Evolutionary conservation across 371 early-diverging fungal genomes (phyloP).

Genomic region (Rhizopus stolonifer): DNA sequence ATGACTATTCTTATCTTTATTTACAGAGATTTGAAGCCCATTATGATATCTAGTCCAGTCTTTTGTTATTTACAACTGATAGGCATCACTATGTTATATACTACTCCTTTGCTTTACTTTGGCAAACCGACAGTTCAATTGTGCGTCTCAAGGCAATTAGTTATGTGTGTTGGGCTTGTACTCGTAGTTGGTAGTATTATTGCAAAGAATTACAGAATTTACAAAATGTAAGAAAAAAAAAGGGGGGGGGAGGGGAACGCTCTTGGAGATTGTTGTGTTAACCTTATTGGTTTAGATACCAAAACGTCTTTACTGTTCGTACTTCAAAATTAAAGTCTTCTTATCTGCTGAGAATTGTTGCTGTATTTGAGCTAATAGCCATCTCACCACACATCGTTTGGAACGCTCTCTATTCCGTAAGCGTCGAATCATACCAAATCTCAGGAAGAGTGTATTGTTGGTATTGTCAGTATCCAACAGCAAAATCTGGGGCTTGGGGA

Average conservation of each 20-base stretch:
- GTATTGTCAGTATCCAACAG: slow-evolving; percentile 33
- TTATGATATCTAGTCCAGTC: slow-evolving; percentile 40
- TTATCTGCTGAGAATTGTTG: slow-evolving; percentile 34
- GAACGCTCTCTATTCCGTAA: slow-evolving; percentile 25
- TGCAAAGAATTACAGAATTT: slow-evolving; percentile 47
- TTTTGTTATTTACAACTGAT: slow-evolving; percentile 40
- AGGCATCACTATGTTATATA: slow-evolving; percentile 31
- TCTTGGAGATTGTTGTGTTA: no score
- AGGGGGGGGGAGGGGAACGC: no score
- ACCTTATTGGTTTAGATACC: slow-evolving; percentile 25
- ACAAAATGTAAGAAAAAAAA: slow-evolving; percentile 32
- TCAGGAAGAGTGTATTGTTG: slow-evolving; percentile 26
- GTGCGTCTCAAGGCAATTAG: slow-evolving; percentile 31
- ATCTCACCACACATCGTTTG: slow-evolving; percentile 30
- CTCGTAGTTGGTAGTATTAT: slow-evolving; percentile 43
- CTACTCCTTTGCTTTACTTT: slow-evolving; percentile 16
- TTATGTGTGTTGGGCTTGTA: slow-evolving; percentile 23
- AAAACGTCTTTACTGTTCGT: slow-evolving; percentile 44
- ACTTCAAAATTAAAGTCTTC: slow-evolving; percentile 35
- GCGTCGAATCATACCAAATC: slow-evolving; percentile 9
- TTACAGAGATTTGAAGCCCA: slow-evolving; percentile 27
- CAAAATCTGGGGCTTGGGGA: slow-evolving; percentile 18
- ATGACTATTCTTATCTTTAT: slow-evolving; percentile 29
- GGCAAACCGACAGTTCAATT: slow-evolving; percentile 23
- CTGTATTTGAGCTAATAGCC: slow-evolving; percentile 17